Evolutionary conservation across 2,329 filamentous ascomycete species (phyloP).

Genomic region (Aureobasidium sp.): DNA sequence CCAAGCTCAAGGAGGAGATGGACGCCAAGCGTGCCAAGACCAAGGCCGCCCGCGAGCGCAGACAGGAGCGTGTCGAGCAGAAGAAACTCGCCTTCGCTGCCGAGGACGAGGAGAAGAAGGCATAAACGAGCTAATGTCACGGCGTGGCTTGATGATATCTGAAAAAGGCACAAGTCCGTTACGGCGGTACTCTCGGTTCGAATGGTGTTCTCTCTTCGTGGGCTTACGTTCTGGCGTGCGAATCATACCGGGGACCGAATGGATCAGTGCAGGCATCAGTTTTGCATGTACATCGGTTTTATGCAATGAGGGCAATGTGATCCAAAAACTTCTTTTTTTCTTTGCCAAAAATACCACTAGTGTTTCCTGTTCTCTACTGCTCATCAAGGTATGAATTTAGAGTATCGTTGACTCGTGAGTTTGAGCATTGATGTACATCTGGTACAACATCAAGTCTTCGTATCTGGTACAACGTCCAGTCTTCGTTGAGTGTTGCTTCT

Average conservation of each 20-base stretch:
- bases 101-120: slow-evolving; percentile 49
- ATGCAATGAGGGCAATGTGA: slow-evolving; percentile 16
- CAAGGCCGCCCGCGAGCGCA: slow-evolving; percentile 99
- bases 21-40: slow-evolving; percentile 94
- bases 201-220: slow-evolving; percentile 14
- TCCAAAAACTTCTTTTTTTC: slow-evolving; percentile 16
- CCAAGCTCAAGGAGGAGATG: slow-evolving; percentile 82
- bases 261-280: slow-evolving; percentile 14
- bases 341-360: slow-evolving; percentile 11
- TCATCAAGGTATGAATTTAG: neutral
- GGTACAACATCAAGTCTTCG: too few species aligned
- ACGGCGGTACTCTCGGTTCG: slow-evolving; percentile 14
- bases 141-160: slow-evolving; percentile 15
- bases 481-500: neutral
- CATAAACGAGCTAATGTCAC: slow-evolving; percentile 14
- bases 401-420: neutral
- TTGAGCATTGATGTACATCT: neutral
- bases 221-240: slow-evolving; percentile 15
- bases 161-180: slow-evolving; percentile 15
- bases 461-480: neutral
- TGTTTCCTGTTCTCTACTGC: neutral
- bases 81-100: slow-evolving; percentile 83
- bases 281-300: slow-evolving; percentile 16
- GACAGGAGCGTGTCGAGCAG: slow-evolving; percentile 79
- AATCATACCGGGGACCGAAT: slow-evolving; percentile 13